Conservation (phyloP, 345 rosid species). For the Excoecaria cochinchinensis region DNA sequence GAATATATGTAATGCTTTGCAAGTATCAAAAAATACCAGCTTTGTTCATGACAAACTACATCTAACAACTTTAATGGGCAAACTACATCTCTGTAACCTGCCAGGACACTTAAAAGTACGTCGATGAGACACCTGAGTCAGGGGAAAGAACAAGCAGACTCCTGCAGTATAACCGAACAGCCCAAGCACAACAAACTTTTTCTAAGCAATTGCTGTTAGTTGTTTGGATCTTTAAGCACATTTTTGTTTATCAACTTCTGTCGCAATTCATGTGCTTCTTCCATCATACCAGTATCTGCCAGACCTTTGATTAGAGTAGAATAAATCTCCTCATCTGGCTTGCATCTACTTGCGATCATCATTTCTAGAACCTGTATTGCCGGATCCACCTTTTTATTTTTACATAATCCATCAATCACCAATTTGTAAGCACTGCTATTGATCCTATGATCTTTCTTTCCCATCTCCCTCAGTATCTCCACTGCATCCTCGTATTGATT, state of each 20-base stretch:
- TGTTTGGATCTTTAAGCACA: conserved; percentile 20
- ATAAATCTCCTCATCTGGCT: conserved; percentile 49
- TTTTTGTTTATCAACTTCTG: conserved; percentile 47
- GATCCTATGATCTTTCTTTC: conserved; percentile 44
- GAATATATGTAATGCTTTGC: not conserved
- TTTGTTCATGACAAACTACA: not conserved
- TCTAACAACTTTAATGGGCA: not conserved
- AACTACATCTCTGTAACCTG: not conserved
- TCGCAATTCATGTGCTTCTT: conserved; percentile 56
- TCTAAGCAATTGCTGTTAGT: not conserved
- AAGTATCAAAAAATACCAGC: not conserved
- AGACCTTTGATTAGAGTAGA: conserved; percentile 44
- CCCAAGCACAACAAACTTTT: too few relatives aligned
- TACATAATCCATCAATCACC: conserved; percentile 60
- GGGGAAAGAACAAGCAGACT: not conserved
- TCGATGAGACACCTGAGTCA: not conserved
- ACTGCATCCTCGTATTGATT: conserved; percentile 53
- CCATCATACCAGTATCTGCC: conserved; percentile 59
- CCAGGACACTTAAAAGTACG: not conserved
- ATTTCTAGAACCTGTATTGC: conserved; percentile 69
- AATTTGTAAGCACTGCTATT: conserved; percentile 47
- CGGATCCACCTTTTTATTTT: conserved; percentile 48
- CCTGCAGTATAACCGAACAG: not conserved
- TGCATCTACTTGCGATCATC: conserved; percentile 53
- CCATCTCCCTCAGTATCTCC: conserved; percentile 55